Evolutionary conservation across 306 rosid species (phyloP).

Genomic region (Cajanus cajan): DNA sequence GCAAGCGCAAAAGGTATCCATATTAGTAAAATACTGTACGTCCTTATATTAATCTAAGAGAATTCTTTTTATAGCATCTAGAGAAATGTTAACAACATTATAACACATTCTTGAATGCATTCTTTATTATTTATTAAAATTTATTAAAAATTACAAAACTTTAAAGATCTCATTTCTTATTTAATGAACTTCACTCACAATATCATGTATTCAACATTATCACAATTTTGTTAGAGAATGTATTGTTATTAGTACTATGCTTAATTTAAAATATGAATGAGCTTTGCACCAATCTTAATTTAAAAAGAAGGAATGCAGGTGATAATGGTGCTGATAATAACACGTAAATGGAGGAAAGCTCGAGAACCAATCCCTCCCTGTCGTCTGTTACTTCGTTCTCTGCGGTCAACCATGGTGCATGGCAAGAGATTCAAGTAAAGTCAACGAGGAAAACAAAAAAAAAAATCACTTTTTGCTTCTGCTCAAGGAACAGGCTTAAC

Average conservation of each 20-base stretch:
- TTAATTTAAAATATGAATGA: conserved; percentile 10
- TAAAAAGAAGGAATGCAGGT: conserved; percentile 76
- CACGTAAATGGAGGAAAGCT: conserved; percentile 37
- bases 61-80: too few species aligned
- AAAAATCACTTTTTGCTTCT: conserved; percentile 24
- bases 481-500: conserved; percentile 31
- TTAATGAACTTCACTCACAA: neutral
- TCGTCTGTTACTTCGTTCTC: conserved; percentile 22
- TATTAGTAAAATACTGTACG: neutral
- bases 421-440: conserved; percentile 33
- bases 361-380: conserved; percentile 1
- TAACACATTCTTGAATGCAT: too few species aligned
- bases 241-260: too few species aligned
- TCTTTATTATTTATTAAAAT: too few species aligned
- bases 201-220: too few species aligned
- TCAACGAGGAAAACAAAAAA: conserved; percentile 2
- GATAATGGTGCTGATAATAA: conserved; percentile 52
- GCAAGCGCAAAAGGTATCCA: conserved; percentile 91
- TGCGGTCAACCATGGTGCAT: conserved; percentile 20
- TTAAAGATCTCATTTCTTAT: too few species aligned
- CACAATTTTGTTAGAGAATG: too few species aligned
- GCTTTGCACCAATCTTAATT: conserved; percentile 50
- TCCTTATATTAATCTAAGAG: neutral
- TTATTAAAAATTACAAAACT: too few species aligned
- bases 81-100: too few species aligned